Evolutionary conservation across 139 green algal genomes (phyloP).

Genomic region (Tetraselmis chui): DNA sequence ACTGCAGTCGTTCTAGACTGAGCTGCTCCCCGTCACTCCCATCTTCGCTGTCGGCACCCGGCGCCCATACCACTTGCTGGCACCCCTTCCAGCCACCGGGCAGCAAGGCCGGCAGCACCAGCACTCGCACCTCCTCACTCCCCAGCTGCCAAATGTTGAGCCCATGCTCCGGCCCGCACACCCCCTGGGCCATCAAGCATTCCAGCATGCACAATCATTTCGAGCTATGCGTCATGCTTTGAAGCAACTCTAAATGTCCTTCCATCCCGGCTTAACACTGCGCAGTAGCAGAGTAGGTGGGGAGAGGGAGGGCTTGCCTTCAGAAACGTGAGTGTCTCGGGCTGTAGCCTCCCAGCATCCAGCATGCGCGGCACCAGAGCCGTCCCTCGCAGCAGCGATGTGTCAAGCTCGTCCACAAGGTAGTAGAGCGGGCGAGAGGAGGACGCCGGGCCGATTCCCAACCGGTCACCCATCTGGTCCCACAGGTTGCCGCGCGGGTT

Average conservation of each 20-base stretch:
- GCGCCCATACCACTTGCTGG: slow-evolving; percentile 17
- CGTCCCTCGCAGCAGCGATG: neutral
- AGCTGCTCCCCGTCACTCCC: slow-evolving; percentile 5
- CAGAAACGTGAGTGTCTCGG: neutral
- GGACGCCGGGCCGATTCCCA: neutral
- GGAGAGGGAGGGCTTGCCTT: neutral
- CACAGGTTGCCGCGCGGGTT: neutral
- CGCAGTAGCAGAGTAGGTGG: no score
- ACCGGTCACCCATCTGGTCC: neutral
- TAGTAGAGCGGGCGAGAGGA: neutral
- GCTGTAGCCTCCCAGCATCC: neutral
- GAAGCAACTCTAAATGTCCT: no score
- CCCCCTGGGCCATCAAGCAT: neutral
- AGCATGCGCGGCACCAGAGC: neutral
- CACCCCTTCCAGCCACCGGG: slow-evolving; percentile 34
- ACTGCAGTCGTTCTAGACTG: slow-evolving; percentile 9
- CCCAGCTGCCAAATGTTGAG: slow-evolving; percentile 28
- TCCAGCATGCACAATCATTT: neutral
- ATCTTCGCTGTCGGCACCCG: neutral
- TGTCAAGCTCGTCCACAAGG: neutral
- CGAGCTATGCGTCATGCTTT: no score
- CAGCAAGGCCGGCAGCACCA: slow-evolving; percentile 43
- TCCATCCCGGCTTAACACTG: no score
- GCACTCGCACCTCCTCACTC: slow-evolving; percentile 14
- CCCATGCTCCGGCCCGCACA: neutral